phyloP scores from a whole-genome alignment of 345 rosid genomes.

The Kernera saxatilis region DNA sequence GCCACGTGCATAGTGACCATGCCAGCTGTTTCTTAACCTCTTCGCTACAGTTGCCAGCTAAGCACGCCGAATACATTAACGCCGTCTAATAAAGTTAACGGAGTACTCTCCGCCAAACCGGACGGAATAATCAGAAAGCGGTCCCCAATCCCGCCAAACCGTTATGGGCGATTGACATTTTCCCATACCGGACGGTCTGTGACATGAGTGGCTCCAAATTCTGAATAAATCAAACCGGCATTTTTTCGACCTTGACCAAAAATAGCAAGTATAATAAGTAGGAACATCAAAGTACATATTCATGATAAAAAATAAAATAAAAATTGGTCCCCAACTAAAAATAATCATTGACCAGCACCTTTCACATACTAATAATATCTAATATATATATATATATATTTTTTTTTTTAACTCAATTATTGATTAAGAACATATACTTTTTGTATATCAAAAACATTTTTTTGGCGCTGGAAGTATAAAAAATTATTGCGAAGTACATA shows the following conservation, averaged over 20 bases:
- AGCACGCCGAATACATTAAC: slow-evolving; percentile 29
- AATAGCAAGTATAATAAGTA: not conserved
- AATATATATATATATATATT: too few species aligned
- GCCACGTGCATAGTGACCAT: slow-evolving; percentile 31
- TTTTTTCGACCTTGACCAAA: slow-evolving; percentile 1
- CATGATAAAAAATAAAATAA: not conserved
- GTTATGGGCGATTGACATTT: slow-evolving; percentile 12
- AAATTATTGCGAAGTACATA: too few species aligned
- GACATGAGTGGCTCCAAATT: slow-evolving; percentile 12
- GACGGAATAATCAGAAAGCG: not conserved
- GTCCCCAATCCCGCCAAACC: slow-evolving; percentile 19
- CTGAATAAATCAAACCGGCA: slow-evolving; percentile 13
- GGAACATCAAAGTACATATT: slow-evolving; percentile 21
- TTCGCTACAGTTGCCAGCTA: slow-evolving; percentile 27
- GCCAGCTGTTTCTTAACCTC: slow-evolving; percentile 33
- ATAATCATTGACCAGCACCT: slow-evolving; percentile 15
- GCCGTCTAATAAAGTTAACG: slow-evolving; percentile 13
- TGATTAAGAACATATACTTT: not conserved
- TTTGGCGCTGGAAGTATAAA: not conserved
- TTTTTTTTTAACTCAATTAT: not conserved
- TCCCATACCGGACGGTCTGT: slow-evolving; percentile 20
- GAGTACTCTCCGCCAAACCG: not conserved
- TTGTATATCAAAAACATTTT: not conserved
- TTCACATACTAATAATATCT: not conserved
- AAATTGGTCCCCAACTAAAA: slow-evolving; percentile 9